Evolutionary conservation across 441 rosid genomes (phyloP).

Genomic region (Euphorbia schlechtendalii): DNA sequence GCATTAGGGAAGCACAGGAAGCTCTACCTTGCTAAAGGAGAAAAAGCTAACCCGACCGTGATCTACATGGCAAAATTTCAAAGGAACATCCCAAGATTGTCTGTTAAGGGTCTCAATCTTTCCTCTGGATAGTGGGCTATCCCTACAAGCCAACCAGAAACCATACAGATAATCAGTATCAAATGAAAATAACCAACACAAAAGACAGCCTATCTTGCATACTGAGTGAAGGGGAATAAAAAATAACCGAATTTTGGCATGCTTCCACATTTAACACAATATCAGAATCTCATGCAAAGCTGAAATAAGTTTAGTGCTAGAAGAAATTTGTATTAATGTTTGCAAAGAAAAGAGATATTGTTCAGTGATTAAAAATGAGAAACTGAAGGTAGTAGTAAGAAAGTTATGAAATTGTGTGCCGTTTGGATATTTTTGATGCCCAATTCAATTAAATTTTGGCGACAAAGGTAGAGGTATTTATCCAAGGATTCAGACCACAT

Average conservation of each 20-base stretch:
- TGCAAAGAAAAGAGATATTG: not conserved
- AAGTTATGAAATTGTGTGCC: not conserved
- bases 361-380: not conserved
- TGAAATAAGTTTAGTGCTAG: not conserved
- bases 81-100: conserved; percentile 30
- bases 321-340: not conserved
- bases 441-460: not conserved
- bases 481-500: not conserved
- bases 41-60: conserved; percentile 67
- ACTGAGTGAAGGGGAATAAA: too few relatives aligned
- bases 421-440: not conserved
- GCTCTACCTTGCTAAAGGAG: conserved; percentile 38
- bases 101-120: conserved; percentile 45
- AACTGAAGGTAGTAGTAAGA: not conserved
- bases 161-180: too few relatives aligned
- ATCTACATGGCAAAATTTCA: conserved; percentile 54
- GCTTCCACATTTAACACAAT: not conserved
- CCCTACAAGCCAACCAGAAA: conserved; percentile 43
- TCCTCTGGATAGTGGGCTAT: conserved; percentile 43
- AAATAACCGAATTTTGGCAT: not conserved
- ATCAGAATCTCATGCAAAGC: not conserved
- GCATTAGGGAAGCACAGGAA: conserved; percentile 52
- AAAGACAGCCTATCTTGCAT: too few relatives aligned
- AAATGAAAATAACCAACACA: too few relatives aligned
- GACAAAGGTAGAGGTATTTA: not conserved